These are phyloP conservation scores for Exutisphaerella laricina DNA, from an alignment of 2,329 filamentous ascomycete species.

Conservation along the genomic window DNA sequence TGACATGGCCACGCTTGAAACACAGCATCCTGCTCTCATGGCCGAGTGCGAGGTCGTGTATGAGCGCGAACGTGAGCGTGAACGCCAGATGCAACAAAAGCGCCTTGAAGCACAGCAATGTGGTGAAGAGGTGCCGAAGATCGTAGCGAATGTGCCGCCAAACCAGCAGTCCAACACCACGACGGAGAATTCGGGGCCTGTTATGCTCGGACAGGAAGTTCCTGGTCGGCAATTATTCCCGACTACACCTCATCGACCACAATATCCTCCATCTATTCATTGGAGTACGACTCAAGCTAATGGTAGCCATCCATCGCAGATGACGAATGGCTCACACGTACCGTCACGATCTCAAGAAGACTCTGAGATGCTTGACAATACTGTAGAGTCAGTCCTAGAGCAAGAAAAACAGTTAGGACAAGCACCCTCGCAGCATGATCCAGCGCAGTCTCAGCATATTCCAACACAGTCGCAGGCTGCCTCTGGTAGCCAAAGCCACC, in stretches of 20 bases:
- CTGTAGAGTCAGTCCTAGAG: no score
- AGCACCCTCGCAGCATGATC: constrained; percentile 13
- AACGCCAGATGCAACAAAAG: constrained; percentile 42
- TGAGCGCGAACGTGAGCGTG: constrained; percentile 62
- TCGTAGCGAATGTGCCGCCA: constrained; percentile 38
- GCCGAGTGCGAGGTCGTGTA: constrained; percentile 78
- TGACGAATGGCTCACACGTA: constrained; percentile 40
- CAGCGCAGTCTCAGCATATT: constrained; percentile 26
- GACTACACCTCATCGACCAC: constrained; percentile 44
- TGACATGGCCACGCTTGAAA: constrained; percentile 73
- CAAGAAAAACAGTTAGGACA: no score
- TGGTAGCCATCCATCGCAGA: constrained; percentile 30
- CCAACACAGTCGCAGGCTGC: no score
- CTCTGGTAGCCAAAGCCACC: constrained; percentile 54
- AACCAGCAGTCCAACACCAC: constrained; percentile 39
- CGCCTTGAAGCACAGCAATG: constrained; percentile 57
- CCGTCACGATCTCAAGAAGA: constrained; percentile 38
- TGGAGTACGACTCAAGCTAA: constrained; percentile 39
- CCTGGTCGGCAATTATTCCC: constrained; percentile 46
- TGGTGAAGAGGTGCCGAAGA: constrained; percentile 47
- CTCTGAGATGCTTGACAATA: constrained; percentile 42
- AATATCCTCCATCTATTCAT: constrained; percentile 52
- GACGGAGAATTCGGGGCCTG: constrained; percentile 41
- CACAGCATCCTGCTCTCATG: constrained; percentile 56
- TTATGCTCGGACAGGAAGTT: constrained; percentile 58